These are phyloP conservation scores for Hemileia vastatrix DNA, from an alignment of 1,284 basidiomycete species.

Conservation along the genomic window DNA sequence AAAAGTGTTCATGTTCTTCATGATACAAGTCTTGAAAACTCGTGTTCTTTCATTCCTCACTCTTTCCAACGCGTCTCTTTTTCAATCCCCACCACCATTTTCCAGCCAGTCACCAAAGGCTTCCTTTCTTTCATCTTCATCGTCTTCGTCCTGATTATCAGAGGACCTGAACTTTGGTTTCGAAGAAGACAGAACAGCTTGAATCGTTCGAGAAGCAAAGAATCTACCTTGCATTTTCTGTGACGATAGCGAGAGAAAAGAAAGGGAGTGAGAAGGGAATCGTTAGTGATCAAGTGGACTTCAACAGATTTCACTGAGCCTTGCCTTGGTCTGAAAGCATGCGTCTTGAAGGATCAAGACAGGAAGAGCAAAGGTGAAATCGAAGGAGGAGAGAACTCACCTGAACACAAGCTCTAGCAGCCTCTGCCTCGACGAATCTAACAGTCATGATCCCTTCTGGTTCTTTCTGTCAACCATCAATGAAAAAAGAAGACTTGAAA, in stretches of 20 bases:
- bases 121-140: constrained; percentile 53
- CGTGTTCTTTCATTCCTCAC: no score
- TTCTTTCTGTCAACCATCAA: constrained; percentile 70
- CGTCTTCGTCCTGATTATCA: constrained; percentile 53
- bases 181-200: constrained; percentile 68
- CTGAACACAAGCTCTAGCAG: constrained; percentile 77
- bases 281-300: constrained; percentile 6
- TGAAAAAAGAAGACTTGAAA: not conserved
- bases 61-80: no score
- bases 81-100: no score
- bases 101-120: constrained; percentile 71
- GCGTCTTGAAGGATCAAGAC: not conserved
- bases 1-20: no score
- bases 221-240: constrained; percentile 92
- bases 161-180: constrained; percentile 70
- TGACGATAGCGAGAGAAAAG: not conserved
- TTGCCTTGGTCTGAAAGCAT: not conserved
- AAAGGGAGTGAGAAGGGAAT: no score
- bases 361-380: no score
- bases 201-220: constrained; percentile 73
- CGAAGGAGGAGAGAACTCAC: constrained; percentile 57
- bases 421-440: constrained; percentile 76
- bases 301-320: not conserved
- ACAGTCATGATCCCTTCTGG: constrained; percentile 89
- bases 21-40: no score